These are phyloP conservation scores for Alternaria sp. DNA, from an alignment of 2,329 filamentous ascomycete species.

Conservation along the genomic window DNA sequence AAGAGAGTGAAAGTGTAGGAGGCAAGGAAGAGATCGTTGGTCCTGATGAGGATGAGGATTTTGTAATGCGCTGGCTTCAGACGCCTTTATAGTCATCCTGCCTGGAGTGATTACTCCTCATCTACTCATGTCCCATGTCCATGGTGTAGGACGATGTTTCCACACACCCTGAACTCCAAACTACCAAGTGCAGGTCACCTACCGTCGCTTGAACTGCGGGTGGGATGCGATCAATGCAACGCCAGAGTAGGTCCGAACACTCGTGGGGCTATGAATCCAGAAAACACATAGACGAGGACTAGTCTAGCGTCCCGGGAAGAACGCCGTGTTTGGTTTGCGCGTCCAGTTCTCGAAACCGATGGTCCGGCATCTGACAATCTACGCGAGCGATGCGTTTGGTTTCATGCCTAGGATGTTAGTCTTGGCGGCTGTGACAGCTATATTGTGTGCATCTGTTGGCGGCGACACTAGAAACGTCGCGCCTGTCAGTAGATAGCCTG, in stretches of 20 bases:
- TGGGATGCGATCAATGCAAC: background rate
- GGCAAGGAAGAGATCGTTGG: slow-evolving; percentile 12
- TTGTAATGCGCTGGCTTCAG: background rate
- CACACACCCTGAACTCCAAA: slow-evolving; percentile 17
- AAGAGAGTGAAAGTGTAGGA: slow-evolving; percentile 18
- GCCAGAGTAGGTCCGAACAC: background rate
- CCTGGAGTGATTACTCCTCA: background rate
- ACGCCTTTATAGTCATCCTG: slow-evolving; percentile 21
- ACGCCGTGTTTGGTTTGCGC: background rate
- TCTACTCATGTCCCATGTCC: background rate
- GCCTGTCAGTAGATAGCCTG: background rate
- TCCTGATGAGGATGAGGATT: slow-evolving; percentile 17
- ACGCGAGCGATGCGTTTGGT: slow-evolving; percentile 1
- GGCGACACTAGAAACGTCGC: background rate
- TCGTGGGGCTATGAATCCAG: background rate
- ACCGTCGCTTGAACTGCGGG: background rate
- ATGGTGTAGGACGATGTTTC: background rate
- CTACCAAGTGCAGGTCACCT: slow-evolving; percentile 8
- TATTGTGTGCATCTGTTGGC: background rate
- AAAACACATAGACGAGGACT: background rate
- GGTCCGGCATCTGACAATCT: background rate
- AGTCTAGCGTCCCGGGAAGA: background rate
- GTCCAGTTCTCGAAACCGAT: background rate
- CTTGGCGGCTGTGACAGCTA: slow-evolving; percentile 5
- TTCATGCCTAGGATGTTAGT: slow-evolving; percentile 2